A percentile compares a stretch with the other conserved stretches of the same genome.
phyloP scores from a whole-genome alignment of 2,329 filamentous ascomycete species.

The Herpotrichia juniperi region DNA sequence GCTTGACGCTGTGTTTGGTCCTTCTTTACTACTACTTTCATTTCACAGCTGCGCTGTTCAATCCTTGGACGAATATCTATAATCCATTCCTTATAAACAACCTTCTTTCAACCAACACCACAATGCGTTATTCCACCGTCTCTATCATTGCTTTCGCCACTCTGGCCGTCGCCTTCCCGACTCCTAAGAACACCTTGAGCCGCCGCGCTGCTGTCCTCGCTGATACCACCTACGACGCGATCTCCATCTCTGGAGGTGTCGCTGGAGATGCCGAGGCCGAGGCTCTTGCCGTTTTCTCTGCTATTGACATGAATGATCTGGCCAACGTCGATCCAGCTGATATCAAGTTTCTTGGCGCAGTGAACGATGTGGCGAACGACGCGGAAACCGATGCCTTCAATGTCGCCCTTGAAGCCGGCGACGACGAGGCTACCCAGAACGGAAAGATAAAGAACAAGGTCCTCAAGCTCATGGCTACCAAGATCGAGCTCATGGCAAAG shows the following conservation, averaged over 20 bases:
- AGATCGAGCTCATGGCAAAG: slow-evolving; percentile 58
- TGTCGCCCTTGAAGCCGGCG: slow-evolving; percentile 56
- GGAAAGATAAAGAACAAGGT: slow-evolving; percentile 69
- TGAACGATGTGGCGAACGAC: slow-evolving; percentile 59
- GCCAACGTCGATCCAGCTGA: slow-evolving; percentile 56
- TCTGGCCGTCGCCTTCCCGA: slow-evolving; percentile 31
- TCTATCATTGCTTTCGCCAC: slow-evolving; percentile 35
- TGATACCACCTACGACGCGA: slow-evolving; percentile 44
- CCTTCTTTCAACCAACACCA: slow-evolving; percentile 5
- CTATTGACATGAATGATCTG: slow-evolving; percentile 55
- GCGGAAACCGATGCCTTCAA: slow-evolving; percentile 63
- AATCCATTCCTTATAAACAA: slow-evolving; percentile 9
- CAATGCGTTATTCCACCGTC: slow-evolving; percentile 37
- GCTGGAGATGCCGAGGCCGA: slow-evolving; percentile 61
- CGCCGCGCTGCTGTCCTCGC: slow-evolving; percentile 31
- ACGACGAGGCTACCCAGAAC: slow-evolving; percentile 51
- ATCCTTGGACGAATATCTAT: slow-evolving; percentile 7
- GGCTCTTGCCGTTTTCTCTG: slow-evolving; percentile 61
- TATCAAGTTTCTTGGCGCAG: slow-evolving; percentile 58
- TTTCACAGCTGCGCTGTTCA: slow-evolving; percentile 35
- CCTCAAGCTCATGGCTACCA: slow-evolving; percentile 62
- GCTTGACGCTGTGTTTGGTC: slow-evolving; percentile 37
- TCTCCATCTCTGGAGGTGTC: slow-evolving; percentile 59
- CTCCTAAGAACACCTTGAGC: slow-evolving; percentile 22
- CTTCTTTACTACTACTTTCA: slow-evolving; percentile 13